Evolutionary conservation across 495 filamentous ascomycete species (phyloP), one percentile per base, ranked within the genome.

Genomic region (Talaromyces borbonicus): DNA sequence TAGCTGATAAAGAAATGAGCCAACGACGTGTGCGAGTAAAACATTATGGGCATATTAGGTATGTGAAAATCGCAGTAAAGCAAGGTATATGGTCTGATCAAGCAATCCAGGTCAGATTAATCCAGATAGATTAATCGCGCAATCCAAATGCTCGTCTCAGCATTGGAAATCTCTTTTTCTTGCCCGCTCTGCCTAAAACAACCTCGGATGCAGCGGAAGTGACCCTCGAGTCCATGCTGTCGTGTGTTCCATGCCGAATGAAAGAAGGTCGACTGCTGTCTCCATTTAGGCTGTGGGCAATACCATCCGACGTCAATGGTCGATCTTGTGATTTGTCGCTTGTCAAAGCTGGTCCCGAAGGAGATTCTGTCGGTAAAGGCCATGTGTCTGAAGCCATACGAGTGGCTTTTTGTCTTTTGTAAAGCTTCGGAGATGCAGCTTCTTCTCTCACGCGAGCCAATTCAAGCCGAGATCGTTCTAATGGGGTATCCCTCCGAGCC

Each of bases 111-210:
- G 35, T 38, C 35, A 18, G 16, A n/a, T 19, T 20, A 15, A n/a
- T n/a, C n/a, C n/a, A n/a, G n/a, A n/a, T n/a, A 43, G 5, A 14
- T 69, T 49, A 72, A 37, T 52, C 47, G 31, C 63, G 59, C 44
- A 74, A 51, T 8, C 71, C 65, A 39, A 77, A 68, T 22, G 70
- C 72, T 48, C 69, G 73, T 18, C 69, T 59, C 42, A 77, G 55
- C 43, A 63, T 56, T 1, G 62, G 63, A 43, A 77, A 75, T 43
- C 70, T 67, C 51, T 69, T 77, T 57, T 74, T 75, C 43, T 70
- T 70, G 27, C 62, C 64, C 8, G 64, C 60, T 19, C 58, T 53
- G 24, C 54, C 58, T 46, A 66, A 65, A 19, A 66, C 57, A 43
- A 68, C 64, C 20, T 67, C 59, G 14, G 59, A 52, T 9, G 56